Base-by-base conservation (phyloP, 2,329 filamentous ascomycete genomes). In the Fusarium torulosum region DNA sequence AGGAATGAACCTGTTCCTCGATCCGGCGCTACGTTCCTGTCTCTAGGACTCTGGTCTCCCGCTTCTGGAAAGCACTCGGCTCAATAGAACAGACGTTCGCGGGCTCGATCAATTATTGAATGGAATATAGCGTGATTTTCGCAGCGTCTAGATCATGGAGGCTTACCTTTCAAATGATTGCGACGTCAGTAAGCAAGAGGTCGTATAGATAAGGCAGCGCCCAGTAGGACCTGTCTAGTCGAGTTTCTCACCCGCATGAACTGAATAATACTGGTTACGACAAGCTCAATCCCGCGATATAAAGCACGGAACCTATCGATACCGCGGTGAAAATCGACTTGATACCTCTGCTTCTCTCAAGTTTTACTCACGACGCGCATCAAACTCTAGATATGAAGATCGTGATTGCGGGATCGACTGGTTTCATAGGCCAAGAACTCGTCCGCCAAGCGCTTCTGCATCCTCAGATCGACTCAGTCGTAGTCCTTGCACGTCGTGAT, bases 361-460 rank as follows among this genome's bases (percentile, higher is more conserved):
- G 5, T n/a, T 6, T 15, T 15, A 7, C 10, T 7, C 29, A 33
- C 29, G 14, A 6, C 29, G 2, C 7, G 5, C 8, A 37, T 19
- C 17, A n/a, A 13, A 4, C 29, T 33, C 17, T 5, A 14, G 50
- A 4, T 2, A 83, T 83, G 81, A 84, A 82, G 61, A 70, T 83
- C 40, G 76, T 83, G 23, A 70, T 83, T 17, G 73, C 77, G 13
- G 82, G 82, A 3, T 78, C 80, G 6, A 81, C 78, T 0, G 82
- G 82, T 53, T 80, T 78, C 40, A 74, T 84, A 3, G 82, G 74
- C 37, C 76, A 68, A 35, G 82, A 84, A 53, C 59, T 85, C 25
- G 66, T 84, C 44, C 80, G 80, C 14, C 81, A 83, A 52, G 79
- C 79, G 21, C 71, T 84, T 7, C 69, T 63, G 6, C 71, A 72